These are phyloP conservation scores for Saccharomycopsis microspora DNA, from an alignment of 805 yeast species.

Conservation along the genomic window DNA sequence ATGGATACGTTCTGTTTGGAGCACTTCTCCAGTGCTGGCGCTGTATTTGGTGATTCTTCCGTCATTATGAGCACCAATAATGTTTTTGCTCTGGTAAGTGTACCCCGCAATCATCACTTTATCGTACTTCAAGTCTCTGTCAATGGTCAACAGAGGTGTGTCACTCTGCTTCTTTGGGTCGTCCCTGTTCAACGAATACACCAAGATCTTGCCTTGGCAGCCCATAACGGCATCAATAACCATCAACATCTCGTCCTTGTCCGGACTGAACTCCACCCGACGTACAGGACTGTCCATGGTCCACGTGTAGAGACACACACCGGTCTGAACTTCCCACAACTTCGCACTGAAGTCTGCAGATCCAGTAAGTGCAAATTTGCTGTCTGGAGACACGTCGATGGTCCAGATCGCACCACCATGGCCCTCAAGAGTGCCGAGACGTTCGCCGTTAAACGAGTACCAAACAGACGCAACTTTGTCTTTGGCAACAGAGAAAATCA, in stretches of 20 bases:
- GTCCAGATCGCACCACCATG: conserved; percentile 95
- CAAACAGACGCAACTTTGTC: conserved; percentile 85
- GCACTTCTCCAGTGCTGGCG: conserved; percentile 59
- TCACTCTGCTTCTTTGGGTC: conserved; percentile 33
- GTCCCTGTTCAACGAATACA: conserved; percentile 50
- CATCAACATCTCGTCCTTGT: conserved; percentile 55
- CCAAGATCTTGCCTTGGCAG: conserved; percentile 59
- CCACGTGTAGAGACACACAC: conserved; percentile 66
- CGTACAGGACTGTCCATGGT: conserved; percentile 76
- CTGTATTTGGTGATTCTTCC: conserved; percentile 78
- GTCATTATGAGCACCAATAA: conserved; percentile 81
- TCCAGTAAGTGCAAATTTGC: conserved; percentile 73
- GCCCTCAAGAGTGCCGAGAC: conserved; percentile 83
- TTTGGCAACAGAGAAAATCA: conserved; percentile 84
- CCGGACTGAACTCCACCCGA: conserved; percentile 74
- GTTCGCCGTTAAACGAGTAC: conserved; percentile 93
- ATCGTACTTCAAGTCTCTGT: conserved; percentile 45
- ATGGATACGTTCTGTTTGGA: conserved; percentile 53
- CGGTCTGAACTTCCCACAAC: conserved; percentile 76
- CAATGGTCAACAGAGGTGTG: conserved; percentile 49
- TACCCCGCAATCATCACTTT: conserved; percentile 80
- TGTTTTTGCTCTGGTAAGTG: conserved; percentile 62
- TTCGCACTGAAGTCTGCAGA: conserved; percentile 82
- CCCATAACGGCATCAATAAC: conserved; percentile 93
- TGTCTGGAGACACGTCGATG: conserved; percentile 66